These are phyloP conservation scores for Cercospora nicotianae DNA, from an alignment of 2,329 filamentous ascomycete species.

Conservation along the genomic window DNA sequence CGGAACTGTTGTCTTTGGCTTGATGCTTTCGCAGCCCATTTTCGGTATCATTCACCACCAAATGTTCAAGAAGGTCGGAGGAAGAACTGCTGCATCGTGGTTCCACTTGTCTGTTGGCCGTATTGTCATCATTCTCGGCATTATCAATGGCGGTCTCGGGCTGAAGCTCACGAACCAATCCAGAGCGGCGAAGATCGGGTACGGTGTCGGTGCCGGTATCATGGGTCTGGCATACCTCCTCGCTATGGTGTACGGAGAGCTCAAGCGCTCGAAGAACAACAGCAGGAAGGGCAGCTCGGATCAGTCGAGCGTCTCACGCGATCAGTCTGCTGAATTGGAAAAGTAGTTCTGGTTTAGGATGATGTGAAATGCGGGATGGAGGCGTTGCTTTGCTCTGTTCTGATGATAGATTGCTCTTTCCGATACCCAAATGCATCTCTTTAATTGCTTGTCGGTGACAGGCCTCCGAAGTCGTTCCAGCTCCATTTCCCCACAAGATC, in stretches of 20 bases:
- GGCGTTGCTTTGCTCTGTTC: not conserved
- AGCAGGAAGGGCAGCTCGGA: slow-evolving; percentile 3
- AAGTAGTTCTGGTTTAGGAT: not conserved
- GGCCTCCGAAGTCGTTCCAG: not conserved
- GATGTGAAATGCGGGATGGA: not conserved
- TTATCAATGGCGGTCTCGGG: slow-evolving; percentile 59
- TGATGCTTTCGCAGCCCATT: slow-evolving; percentile 57
- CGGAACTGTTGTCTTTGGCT: slow-evolving; percentile 52
- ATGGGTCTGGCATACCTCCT: slow-evolving; percentile 48
- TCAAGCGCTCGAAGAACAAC: slow-evolving; percentile 20
- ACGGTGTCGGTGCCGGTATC: slow-evolving; percentile 51
- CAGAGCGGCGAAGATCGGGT: slow-evolving; percentile 43
- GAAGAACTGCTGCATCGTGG: slow-evolving; percentile 50
- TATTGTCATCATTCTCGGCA: slow-evolving; percentile 51
- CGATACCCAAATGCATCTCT: not conserved
- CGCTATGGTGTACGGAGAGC: slow-evolving; percentile 35
- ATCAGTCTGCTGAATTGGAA: not conserved
- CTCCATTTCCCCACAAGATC: not conserved
- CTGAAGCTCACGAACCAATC: slow-evolving; percentile 48
- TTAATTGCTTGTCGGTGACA: not conserved
- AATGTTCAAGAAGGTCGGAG: slow-evolving; percentile 41
- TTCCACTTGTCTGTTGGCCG: slow-evolving; percentile 36
- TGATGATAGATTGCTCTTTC: slow-evolving; percentile 1
- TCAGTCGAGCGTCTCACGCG: not conserved
- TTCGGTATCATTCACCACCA: slow-evolving; percentile 56